Base-by-base conservation (phyloP, 192 early-diverging fungal genomes). In the Coemansia erecta region DNA sequence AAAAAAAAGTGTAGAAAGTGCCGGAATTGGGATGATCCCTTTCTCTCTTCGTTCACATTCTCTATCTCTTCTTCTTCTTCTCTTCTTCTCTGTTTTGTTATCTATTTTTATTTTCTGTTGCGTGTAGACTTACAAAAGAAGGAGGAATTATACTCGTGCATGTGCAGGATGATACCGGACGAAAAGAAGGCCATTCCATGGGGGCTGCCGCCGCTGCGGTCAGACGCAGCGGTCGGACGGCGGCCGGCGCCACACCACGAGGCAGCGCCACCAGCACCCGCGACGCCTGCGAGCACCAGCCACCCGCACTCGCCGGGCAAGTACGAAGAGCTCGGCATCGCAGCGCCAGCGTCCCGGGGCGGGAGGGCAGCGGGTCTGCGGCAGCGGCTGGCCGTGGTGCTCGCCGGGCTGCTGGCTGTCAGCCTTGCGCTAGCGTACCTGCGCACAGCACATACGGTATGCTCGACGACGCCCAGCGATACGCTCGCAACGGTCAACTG, bases 181-280 rank as follows among this genome's bases (percentile, higher is more conserved):
- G 75, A 78, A 42, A 78, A 78, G 61, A 78, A 72, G 46, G 58
- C 69, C 8, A 64, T 78, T 11, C 69, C 68, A 14, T 78, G 75
- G 75, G 65, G 69, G 5, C 58, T 78, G n/a, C 75, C 75, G 15
- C 75, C 75, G 18, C 58, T 78, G 46, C 64, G 74, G 12, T 64
- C 66, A 22, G 72, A 75, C 53, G 63, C 56, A 8, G 21, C 41
- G 23, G 31, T 23, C 39, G 33, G 22, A 39, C 40, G 47, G 39
- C 53, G 37, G 22, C 61, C 54, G 33, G 26, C 54, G 26, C 52
- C 35, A 31, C 43, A 31, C 7, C 60, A 50, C 23, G 31, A 40
- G n/a, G 40, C 47, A 40, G 31, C 15, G 4, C 15, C 3, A 2
- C 14, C 41, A 7, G 39, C 4, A 23, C 7, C 18, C 11, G 22